Base-by-base conservation (phyloP, 1,139 yeast genomes). In the Pichia sp. region DNA sequence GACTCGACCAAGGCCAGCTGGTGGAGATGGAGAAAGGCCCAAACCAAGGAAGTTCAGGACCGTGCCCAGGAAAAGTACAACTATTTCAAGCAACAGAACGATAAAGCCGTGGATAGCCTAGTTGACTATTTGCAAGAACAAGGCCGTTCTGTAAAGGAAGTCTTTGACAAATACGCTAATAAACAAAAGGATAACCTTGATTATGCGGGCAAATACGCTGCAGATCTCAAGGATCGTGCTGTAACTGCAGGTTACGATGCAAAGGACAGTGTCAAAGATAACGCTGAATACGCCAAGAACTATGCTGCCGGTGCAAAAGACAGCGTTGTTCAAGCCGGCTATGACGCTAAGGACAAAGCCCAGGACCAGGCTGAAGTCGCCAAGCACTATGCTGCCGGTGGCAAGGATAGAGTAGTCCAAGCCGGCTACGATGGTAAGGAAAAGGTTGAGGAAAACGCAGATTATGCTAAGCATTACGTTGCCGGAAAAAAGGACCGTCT, bases 391-490 rank as follows among this genome's bases (percentile, higher is more conserved):
- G 49, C 36, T 3, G 50, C 51, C 2, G 51, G 46, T 45, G 45
- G 16, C 6, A 50, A 50, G 17, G 53, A 51, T 27, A 17, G 34
- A 3, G 51, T 41, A 30, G 56, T 50, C 17, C 41, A 49, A 10
- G 58, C 54, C 5, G 54, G 54, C 33, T 34, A 48, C 31, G 30
- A 49, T 46, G 48, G 54, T 1, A 55, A 53, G 20, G 46, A 50
- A 3, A 16, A 16, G 5, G 57, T 46, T 29, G 44, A 46, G 16
- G 52, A 50, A 6, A 46, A 52, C 17, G 59, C 55, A 2, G 54
- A 55, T 16, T 38, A 55, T 33, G 62, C 64, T 1, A 60, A 60
- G 40, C 54, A 52, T 5, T 55, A 56, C 8, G 64, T 64, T 3
- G 50, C 40, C 2, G 57, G 48, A n/a, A 44, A 12, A 0, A 53